Conservation (phyloP, 164 flowering plant genomes). For the Buxus sempervirens region DNA sequence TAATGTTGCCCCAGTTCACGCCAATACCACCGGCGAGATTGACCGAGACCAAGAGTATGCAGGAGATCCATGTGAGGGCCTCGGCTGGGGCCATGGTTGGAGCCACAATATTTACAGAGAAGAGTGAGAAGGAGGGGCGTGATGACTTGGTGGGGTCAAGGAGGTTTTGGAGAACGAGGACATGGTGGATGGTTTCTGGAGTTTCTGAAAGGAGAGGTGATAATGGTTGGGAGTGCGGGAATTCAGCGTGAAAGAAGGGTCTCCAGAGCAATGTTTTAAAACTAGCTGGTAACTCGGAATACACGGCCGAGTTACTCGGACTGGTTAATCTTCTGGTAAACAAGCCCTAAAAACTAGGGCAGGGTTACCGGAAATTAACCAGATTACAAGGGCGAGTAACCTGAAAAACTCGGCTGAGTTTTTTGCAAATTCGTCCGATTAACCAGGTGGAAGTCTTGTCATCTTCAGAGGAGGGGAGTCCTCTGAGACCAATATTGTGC, state of each 20-base stretch:
- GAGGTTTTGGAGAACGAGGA: not conserved
- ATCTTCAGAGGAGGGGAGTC: too few relatives aligned
- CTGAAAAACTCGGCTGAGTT: too few relatives aligned
- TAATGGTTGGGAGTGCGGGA: not conserved
- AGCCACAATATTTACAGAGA: not conserved
- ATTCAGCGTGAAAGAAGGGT: not conserved
- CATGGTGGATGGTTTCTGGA: not conserved
- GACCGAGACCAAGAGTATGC: constrained; percentile 10
- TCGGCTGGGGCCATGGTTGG: constrained; percentile 20
- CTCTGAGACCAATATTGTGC: too few relatives aligned
- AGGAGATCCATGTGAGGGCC: constrained; percentile 20
- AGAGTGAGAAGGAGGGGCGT: not conserved
- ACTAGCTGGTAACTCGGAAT: too few relatives aligned
- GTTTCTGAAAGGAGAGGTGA: not conserved
- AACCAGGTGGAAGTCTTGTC: too few relatives aligned
- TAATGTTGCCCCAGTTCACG: constrained; percentile 82
- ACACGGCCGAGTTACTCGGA: too few relatives aligned
- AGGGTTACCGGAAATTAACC: too few relatives aligned
- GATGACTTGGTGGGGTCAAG: not conserved
- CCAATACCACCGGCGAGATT: constrained; percentile 41
- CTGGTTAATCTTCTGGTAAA: too few relatives aligned
- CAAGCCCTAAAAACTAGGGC: too few relatives aligned
- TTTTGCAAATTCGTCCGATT: too few relatives aligned
- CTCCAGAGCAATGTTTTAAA: too few relatives aligned
- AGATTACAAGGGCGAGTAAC: too few relatives aligned